Conservation (phyloP, 306 rosid genomes). For the Sophora flavescens region DNA sequence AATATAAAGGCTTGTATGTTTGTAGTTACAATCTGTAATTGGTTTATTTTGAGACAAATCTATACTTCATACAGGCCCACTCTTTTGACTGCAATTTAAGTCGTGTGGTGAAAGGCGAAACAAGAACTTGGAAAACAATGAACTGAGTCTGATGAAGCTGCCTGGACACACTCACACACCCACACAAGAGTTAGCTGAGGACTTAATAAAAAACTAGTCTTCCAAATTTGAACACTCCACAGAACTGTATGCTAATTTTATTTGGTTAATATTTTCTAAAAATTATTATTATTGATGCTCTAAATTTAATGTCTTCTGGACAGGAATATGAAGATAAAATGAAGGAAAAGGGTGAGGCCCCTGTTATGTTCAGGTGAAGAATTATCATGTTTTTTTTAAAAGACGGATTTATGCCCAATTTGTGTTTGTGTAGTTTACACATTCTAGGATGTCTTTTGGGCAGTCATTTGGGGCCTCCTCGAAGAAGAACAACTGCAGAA, state of each 20-base stretch:
- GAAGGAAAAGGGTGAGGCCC: conserved; percentile 93
- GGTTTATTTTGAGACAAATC: conserved; percentile 25
- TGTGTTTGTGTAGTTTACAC: conserved; percentile 47
- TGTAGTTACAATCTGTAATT: conserved; percentile 15
- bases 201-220: neutral
- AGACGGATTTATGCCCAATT: conserved; percentile 39
- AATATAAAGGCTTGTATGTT: conserved; percentile 31
- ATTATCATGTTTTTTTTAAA: conserved; percentile 34
- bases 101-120: conserved; percentile 34
- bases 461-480: conserved; percentile 98
- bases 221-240: neutral
- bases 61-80: conserved; percentile 26
- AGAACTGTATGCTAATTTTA: conserved; percentile 34
- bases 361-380: conserved; percentile 96
- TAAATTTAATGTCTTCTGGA: conserved; percentile 49
- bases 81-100: conserved; percentile 9
- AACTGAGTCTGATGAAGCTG: conserved; percentile 37
- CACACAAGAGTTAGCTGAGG: neutral
- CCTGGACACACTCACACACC: neutral
- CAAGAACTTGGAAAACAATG: conserved; percentile 20
- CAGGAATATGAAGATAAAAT: conserved; percentile 95
- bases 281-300: conserved; percentile 23
- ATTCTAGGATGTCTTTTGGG: conserved; percentile 52
- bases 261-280: conserved; percentile 27
- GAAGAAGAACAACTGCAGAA: conserved; percentile 86